Base-by-base conservation (phyloP, 2,329 filamentous ascomycete genomes). In the Westerdykella aurantiaca region DNA sequence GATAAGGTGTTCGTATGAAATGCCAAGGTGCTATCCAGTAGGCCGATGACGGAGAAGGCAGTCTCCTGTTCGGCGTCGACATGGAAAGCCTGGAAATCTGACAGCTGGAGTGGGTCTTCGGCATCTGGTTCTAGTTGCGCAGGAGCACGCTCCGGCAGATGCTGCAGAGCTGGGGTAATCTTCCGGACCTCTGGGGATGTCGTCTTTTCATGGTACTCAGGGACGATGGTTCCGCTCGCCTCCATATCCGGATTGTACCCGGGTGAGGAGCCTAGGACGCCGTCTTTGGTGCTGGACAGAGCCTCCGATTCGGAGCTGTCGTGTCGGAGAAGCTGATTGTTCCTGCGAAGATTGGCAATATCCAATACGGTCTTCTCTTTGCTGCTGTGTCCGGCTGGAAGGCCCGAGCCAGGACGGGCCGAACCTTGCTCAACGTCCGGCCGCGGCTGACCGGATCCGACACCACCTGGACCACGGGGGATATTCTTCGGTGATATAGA, bases 161-260 rank as follows among this genome's bases (percentile, higher is more conserved):
- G 23, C 23, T 39, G 44, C 34, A 47, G 47, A 34, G 33, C 33
- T 17, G 33, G 33, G 33, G 12, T n/a, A 23, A 48, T 48, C 41
- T 53, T 63, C 12, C 34, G 43, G 29, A 33, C 45, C 23, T 60
- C 54, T 23, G 62, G 56, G 10, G 60, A 61, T 44, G 41, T 56
- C 18, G 52, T 21, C 14, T 61, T 53, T 17, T 65, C 57, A 33
- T 50, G 48, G 11, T 49, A 47, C 12, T 68, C 64, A 33, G 67
- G 66, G 23, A 70, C 60, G 44, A 71, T 69, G 1, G 68, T 71
- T 10, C 68, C 68, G 37, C 67, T 70, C 9, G 67, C 66, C 48
- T 69, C 67, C 66, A 70, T 66, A 12, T 66, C 62, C 9, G 60
- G 50, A 16, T 47, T 56, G 44, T 63, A 57, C 5, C 58, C 58